Conservation (phyloP, 2,329 filamentous ascomycete genomes). For the Emericellopsis cladophorae region DNA sequence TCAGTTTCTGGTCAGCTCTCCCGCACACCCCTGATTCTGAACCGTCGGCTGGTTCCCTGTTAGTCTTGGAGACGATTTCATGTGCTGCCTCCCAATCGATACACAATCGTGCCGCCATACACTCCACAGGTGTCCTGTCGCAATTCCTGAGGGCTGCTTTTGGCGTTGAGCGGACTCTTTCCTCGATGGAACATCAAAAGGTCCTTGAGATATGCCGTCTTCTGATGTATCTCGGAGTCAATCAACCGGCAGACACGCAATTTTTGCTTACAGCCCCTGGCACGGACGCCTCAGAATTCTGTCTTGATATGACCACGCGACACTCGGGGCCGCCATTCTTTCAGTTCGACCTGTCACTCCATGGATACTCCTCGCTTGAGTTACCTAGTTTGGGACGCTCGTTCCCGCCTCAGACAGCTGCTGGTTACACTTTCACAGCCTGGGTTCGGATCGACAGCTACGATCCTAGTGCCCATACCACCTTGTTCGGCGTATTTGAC, state of each 20-base stretch:
- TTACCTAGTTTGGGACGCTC: slow-evolving; percentile 70
- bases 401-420: slow-evolving; percentile 68
- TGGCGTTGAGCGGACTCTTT: slow-evolving; percentile 33
- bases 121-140: slow-evolving; percentile 58
- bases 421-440: slow-evolving; percentile 81
- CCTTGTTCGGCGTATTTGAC: slow-evolving; percentile 91
- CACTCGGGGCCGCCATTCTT: slow-evolving; percentile 75
- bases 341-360: slow-evolving; percentile 82
- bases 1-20: slow-evolving; percentile 52
- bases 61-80: slow-evolving; percentile 52
- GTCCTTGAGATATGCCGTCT: slow-evolving; percentile 55
- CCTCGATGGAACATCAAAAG: slow-evolving; percentile 40
- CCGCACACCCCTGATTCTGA: slow-evolving; percentile 30
- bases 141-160: slow-evolving; percentile 54
- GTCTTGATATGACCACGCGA: slow-evolving; percentile 56
- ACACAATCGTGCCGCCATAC: slow-evolving; percentile 58
- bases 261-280: slow-evolving; percentile 48
- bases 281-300: slow-evolving; percentile 51
- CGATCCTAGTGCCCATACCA: slow-evolving; percentile 77
- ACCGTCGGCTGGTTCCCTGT: slow-evolving; percentile 42
- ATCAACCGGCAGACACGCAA: slow-evolving; percentile 70
- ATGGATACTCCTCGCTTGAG: slow-evolving; percentile 85
- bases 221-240: slow-evolving; percentile 65
- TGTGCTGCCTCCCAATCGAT: slow-evolving; percentile 47
- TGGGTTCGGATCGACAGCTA: slow-evolving; percentile 87